Evolutionary conservation across 208 protist genomes (phyloP), one percentile per base, ranked within the genome.

Genomic region (Angomonas ambiguus): DNA sequence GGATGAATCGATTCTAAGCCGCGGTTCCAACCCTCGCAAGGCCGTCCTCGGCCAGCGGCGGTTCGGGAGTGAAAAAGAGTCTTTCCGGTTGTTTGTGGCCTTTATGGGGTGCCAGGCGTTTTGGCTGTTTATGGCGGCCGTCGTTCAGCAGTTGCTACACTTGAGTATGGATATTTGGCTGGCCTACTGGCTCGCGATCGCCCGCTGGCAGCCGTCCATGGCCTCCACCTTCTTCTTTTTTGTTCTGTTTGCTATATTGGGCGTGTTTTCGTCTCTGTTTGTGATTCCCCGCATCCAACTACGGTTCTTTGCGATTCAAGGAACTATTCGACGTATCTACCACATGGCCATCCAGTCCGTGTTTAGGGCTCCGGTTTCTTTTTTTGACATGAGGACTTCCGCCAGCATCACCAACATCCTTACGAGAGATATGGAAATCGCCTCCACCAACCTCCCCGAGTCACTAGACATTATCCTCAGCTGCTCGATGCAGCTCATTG

Each of bases 21-120:
- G 45, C 45, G 45, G 45, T 20, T 53, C 45, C 45, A 53, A 53
- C 16, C 45, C 45, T 5, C 45, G 45, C 45, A 53, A 53, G 45
- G 45, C 10, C 18, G 20, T 27, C 18, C 20, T 53, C 10, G 45
- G 45, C 3, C 45, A 53, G 45, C 45, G 45, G 18, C 45, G 45
- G 3, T 53, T 53, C 16, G 45, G 45, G 8, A 42, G 25, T 32
- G 58, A 62, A 33, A 42, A 42, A 22, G 38, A 62, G 58, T 62
- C 58, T 13, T 62, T 62, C 58, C 60, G 60, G 13, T 41, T 53
- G 38, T 64, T 64, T 27, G 60, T 33, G 20, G 38, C 60, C 38
- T 85, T 83, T 45, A 77, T 88, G 72, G 82, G 79, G 20, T 53
- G 63, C 30, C 71, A 81, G 72, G 71, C 68, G 58, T 18, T 82